A percentile compares a stretch with the other conserved stretches of the same genome.
These are phyloP conservation scores for Begonia masoniana DNA, from an alignment of 306 rosid species.

Conservation along the genomic window DNA sequence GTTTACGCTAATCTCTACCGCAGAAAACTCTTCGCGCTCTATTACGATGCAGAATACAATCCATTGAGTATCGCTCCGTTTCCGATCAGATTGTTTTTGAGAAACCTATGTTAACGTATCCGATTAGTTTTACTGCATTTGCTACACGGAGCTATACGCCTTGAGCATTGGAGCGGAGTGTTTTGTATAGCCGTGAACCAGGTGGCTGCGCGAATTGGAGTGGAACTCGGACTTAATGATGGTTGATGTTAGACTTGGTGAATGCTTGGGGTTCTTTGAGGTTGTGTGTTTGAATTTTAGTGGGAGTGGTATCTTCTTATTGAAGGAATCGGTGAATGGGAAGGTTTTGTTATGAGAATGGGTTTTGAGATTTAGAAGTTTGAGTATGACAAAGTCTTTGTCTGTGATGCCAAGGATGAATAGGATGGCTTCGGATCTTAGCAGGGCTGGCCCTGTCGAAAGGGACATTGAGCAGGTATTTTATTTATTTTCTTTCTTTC, in stretches of 20 bases:
- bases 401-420: slow-evolving; percentile 41
- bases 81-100: slow-evolving; percentile 2
- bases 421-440: slow-evolving; percentile 88
- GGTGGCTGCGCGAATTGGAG: slow-evolving; percentile 20
- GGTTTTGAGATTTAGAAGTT: slow-evolving; percentile 38
- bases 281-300: slow-evolving; percentile 21
- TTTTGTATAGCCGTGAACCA: slow-evolving; percentile 20
- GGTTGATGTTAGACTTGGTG: slow-evolving; percentile 40
- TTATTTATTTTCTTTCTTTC: slow-evolving; percentile 9
- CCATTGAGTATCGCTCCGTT: slow-evolving; percentile 16
- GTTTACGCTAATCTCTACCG: no score
- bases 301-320: slow-evolving; percentile 19
- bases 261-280: slow-evolving; percentile 25
- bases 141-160: neutral
- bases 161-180: slow-evolving; percentile 17
- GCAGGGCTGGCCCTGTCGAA: slow-evolving; percentile 75
- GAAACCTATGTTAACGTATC: slow-evolving; percentile 1
- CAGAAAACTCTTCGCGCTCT: no score
- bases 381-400: slow-evolving; percentile 8
- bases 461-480: slow-evolving; percentile 93
- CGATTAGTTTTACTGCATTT: neutral
- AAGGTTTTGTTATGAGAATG: slow-evolving; percentile 47
- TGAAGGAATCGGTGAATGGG: slow-evolving; percentile 48
- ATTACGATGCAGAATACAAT: slow-evolving; percentile 2
- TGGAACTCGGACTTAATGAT: slow-evolving; percentile 18